Evolutionary conservation across 106 monocot genomes (phyloP).

Genomic region (Posidonia australis): DNA sequence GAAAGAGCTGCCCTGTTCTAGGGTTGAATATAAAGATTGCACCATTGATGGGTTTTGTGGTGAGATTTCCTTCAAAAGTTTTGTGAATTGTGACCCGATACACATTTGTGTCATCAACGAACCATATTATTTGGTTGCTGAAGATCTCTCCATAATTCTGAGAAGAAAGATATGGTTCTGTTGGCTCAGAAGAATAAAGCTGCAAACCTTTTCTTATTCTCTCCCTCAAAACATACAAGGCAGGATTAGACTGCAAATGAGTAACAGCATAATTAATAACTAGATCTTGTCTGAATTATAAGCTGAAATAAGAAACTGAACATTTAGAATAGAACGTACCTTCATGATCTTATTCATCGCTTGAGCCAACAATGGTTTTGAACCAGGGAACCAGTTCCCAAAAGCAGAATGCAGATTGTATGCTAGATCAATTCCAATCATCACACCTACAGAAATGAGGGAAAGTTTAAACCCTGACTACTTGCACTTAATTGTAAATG

Average conservation of each 20-base stretch:
- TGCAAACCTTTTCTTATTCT: slow-evolving; percentile 97
- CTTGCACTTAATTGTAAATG: neutral
- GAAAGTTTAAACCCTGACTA: neutral
- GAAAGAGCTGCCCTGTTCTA: slow-evolving; percentile 90
- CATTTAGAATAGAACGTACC: slow-evolving; percentile 25
- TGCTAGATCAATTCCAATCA: slow-evolving; percentile 96
- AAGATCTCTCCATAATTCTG: slow-evolving; percentile 99
- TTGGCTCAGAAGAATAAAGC: slow-evolving; percentile 97
- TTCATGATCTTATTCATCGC: slow-evolving; percentile 99
- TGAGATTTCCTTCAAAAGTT: slow-evolving; percentile 98
- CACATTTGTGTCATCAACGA: slow-evolving; percentile 99
- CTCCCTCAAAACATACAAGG: slow-evolving; percentile 91
- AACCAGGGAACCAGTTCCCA: slow-evolving; percentile 99
- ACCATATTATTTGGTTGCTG: slow-evolving; percentile 99
- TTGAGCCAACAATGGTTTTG: slow-evolving; percentile 91
- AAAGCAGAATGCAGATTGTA: slow-evolving; percentile 99
- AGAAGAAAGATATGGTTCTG: slow-evolving; percentile 97
- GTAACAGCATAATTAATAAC: neutral
- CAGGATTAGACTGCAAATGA: slow-evolving; percentile 80
- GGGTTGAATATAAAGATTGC: slow-evolving; percentile 99
- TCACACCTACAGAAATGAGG: slow-evolving; percentile 48
- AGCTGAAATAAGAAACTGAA: neutral
- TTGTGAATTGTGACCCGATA: slow-evolving; percentile 98
- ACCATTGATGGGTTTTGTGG: slow-evolving; percentile 98
- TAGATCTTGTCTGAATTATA: neutral